Conservation (phyloP, 768 basidiomycete genomes). For the Albatrellus ellisii region DNA sequence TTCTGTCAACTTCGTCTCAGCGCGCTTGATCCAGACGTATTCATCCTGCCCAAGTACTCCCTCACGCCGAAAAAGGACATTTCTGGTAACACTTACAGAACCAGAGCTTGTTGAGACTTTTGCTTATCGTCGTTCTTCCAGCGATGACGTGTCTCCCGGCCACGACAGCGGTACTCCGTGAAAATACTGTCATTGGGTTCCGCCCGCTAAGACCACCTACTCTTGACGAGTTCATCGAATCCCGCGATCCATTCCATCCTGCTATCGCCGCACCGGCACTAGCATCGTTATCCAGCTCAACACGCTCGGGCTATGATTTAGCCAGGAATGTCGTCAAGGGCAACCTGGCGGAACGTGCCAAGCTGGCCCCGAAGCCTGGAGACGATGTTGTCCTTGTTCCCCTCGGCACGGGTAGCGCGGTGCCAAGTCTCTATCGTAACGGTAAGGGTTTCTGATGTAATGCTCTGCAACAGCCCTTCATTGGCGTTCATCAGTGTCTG, state of each 20-base stretch:
- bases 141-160: conserved; percentile 13
- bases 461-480: background rate
- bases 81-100: conserved; percentile 13
- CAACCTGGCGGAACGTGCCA: background rate
- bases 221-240: conserved; percentile 21
- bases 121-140: background rate
- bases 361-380: conserved; percentile 24
- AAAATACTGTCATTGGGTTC: conserved; percentile 10
- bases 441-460: too few species aligned
- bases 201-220: conserved; percentile 17
- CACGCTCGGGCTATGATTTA: conserved; percentile 27
- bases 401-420: conserved; percentile 80
- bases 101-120: background rate
- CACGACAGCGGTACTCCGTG: conserved; percentile 1
- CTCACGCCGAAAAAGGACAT: conserved; percentile 29
- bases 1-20: conserved; percentile 61
- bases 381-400: conserved; percentile 59
- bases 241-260: conserved; percentile 12
- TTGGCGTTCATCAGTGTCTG: conserved; percentile 38
- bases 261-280: conserved; percentile 1
- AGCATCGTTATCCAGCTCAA: conserved; percentile 20
- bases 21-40: conserved; percentile 58
- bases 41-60: conserved; percentile 50
- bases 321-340: conserved; percentile 19
- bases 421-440: conserved; percentile 81